Evolutionary conservation across 352 stramenopile genomes (phyloP), one percentile per base, ranked within the genome.

Genomic region (Globisporangium rhizosaccharum): DNA sequence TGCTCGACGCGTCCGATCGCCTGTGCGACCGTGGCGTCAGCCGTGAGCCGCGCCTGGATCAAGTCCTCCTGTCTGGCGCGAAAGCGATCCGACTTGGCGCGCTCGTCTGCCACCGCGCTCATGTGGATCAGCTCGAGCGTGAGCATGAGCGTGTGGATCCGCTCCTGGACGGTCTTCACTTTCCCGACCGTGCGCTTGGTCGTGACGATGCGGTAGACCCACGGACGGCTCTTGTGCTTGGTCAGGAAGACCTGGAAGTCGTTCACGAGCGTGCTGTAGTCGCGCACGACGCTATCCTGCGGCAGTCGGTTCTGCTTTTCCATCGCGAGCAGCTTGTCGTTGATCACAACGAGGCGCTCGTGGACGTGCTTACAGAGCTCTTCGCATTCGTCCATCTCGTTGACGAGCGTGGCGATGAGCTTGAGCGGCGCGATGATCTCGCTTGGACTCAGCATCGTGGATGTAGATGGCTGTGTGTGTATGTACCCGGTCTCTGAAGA

Each of bases 1-100:
- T 45, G 25, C 25, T 45, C 42, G 10, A 45, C 53, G 8, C 14
- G 42, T 10, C 9, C 10, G 9, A 59, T 10, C 11, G 20, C 42
- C 10, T 15, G 23, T 2, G 41, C 23, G 41, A 58, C 30, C 17
- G 53, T 58, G 41, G 53, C 26, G 25, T 51, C 53, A n/a, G 50
- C 11, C 25, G 41, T 58, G 25, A 58, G 53, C 5, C 41, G 53
- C 11, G 14, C 18, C 18, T 39, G 14, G 20, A 58, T 51, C 25
- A 45, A 8, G 5, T 17, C 1, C 41, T 58, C 26, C 26, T 58
- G 41, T 0, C 30, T 5, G 25, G 28, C 1, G 9, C 42, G 41
- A 42, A 51, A 44, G 1, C 12, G 17, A 26, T 51, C 39, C 37
- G 51, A 33, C 17, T 30, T 37, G 8, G n/a, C 26, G 33, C 26